A percentile compares a stretch with the other conserved stretches of the same genome.
phyloP scores from a whole-genome alignment of 2,329 filamentous ascomycete species.

The Ophiostoma sp. region DNA sequence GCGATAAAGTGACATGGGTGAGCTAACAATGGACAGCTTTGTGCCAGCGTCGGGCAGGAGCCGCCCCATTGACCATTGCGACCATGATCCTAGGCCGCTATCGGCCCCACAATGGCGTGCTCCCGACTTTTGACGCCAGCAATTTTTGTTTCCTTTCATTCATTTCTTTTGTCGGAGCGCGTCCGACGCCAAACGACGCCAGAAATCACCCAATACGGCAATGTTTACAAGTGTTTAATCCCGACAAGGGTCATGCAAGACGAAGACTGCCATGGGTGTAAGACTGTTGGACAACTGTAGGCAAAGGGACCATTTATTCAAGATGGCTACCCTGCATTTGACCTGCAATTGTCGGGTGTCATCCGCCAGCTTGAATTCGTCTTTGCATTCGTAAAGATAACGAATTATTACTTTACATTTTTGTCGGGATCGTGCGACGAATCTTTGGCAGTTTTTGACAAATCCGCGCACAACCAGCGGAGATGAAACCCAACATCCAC shows the following conservation, averaged over 20 bases:
- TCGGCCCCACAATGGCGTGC: slow-evolving; percentile 3
- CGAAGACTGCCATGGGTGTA: background rate
- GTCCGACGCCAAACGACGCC: background rate
- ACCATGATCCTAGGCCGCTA: background rate
- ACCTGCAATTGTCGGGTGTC: background rate
- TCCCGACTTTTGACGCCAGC: background rate
- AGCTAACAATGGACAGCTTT: background rate
- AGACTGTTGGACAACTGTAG: background rate
- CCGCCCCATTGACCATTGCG: background rate
- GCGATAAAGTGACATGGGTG: background rate
- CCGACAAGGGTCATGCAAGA: background rate
- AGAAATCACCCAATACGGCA: background rate
- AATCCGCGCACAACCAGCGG: background rate
- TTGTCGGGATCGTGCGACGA: background rate
- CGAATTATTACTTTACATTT: background rate
- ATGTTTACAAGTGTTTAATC: background rate
- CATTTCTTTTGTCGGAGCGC: background rate
- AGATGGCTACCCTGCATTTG: background rate
- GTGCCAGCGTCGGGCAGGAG: background rate
- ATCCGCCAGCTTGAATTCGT: background rate
- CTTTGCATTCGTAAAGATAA: background rate
- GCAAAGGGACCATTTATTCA: background rate
- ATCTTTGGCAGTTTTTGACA: background rate
- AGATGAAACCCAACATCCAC: background rate
- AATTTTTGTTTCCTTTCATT: background rate